phyloP scores from a whole-genome alignment of 2,329 filamentous ascomycete genomes.

The Zopfia rhizophila region DNA sequence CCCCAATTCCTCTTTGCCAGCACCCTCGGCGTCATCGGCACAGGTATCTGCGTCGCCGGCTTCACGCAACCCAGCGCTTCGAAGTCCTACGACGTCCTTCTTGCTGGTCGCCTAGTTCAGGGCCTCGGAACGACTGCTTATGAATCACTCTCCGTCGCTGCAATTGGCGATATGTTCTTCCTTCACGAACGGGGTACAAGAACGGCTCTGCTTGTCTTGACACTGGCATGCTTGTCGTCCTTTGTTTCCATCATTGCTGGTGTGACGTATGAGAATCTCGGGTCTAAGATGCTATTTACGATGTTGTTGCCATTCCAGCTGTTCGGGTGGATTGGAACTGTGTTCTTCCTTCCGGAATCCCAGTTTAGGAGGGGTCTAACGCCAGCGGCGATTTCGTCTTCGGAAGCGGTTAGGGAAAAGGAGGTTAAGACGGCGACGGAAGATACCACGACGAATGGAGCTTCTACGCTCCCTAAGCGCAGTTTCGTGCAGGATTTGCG shows the following conservation, averaged over 20 bases:
- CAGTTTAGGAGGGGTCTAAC: conserved; percentile 25
- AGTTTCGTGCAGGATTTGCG: conserved; percentile 27
- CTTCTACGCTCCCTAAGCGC: conserved; percentile 12
- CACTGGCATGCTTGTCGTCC: conserved; percentile 41
- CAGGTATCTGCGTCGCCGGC: conserved; percentile 41
- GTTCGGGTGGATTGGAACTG: conserved; percentile 30
- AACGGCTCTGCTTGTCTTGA: conserved; percentile 43
- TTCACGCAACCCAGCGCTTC: conserved; percentile 26
- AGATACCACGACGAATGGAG: not conserved
- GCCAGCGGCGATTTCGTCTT: not conserved
- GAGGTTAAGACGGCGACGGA: not conserved
- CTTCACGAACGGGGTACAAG: conserved; percentile 44
- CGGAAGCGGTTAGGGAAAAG: conserved; percentile 12
- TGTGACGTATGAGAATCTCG: conserved; percentile 36
- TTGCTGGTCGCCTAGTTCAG: conserved; percentile 46
- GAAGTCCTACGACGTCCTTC: conserved; percentile 42
- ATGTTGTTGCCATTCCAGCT: conserved; percentile 42
- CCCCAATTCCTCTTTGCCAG: conserved; percentile 48
- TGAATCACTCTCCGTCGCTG: conserved; percentile 45
- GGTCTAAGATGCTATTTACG: conserved; percentile 42
- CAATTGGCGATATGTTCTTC: conserved; percentile 48
- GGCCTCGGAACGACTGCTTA: conserved; percentile 47
- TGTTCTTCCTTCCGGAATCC: conserved; percentile 43
- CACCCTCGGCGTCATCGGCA: conserved; percentile 44
- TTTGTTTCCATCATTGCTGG: conserved; percentile 43